These are phyloP conservation scores for Carpinus fangiana DNA, from an alignment of 306 rosid species.

Conservation along the genomic window DNA sequence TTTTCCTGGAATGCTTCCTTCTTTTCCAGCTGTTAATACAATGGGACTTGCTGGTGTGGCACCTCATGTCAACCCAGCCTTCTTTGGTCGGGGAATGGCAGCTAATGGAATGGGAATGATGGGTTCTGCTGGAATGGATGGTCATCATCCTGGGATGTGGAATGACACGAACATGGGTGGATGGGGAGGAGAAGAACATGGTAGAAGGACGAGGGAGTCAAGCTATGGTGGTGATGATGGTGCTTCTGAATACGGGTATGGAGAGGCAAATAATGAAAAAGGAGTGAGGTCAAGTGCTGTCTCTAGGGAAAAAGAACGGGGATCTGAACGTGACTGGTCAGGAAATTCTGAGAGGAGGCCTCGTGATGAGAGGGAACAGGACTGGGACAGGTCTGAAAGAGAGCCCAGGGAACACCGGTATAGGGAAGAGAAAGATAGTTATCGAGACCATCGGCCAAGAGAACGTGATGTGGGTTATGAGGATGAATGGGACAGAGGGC, in stretches of 20 bases:
- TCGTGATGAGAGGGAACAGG: constrained; percentile 50
- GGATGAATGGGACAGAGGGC: constrained; percentile 55
- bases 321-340: constrained; percentile 48
- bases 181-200: constrained; percentile 52
- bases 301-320: constrained; percentile 45
- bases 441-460: constrained; percentile 42
- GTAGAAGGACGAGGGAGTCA: constrained; percentile 42
- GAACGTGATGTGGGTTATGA: constrained; percentile 44
- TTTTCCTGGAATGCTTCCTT: constrained; percentile 47
- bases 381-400: constrained; percentile 38
- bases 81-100: constrained; percentile 54
- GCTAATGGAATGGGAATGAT: constrained; percentile 52
- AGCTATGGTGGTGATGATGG: constrained; percentile 53
- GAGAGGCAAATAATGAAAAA: constrained; percentile 44
- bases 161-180: constrained; percentile 46
- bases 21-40: constrained; percentile 41
- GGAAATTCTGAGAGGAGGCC: constrained; percentile 49
- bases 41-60: constrained; percentile 53
- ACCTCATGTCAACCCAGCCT: constrained; percentile 60
- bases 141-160: constrained; percentile 49
- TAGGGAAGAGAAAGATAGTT: constrained; percentile 44
- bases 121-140: constrained; percentile 47
- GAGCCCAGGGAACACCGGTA: constrained; percentile 42
- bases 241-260: constrained; percentile 50
- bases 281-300: constrained; percentile 36